Evolutionary conservation across 768 basidiomycete genomes (phyloP), one percentile per base, ranked within the genome.

Genomic region (Xerocomus spinulosus): DNA sequence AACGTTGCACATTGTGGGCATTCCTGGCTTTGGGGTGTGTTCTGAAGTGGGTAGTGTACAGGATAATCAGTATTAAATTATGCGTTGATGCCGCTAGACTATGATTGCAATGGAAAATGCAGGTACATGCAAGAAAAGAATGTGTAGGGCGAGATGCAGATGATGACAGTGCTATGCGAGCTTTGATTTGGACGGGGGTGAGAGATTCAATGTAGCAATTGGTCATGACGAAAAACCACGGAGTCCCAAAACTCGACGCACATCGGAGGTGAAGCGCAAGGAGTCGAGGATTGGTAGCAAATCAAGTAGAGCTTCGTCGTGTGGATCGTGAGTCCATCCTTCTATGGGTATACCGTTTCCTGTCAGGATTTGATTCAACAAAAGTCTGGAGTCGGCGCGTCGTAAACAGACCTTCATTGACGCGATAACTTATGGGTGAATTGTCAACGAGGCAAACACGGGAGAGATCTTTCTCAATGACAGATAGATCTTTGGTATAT

Each of bases 341-440:
- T 98, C 95, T 69, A 99, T 92, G 28, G 96, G 96, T 61, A 99
- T 92, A 44, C 93, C 96, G 66, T 99, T 99, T 44, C 91, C 96
- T 98, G 64, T 48, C 21, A 30, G 9, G 9, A 42, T 15, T 20
- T 5, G 17, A 36, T 59, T 36, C 46, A 38, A 41, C 15, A 39
- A 44, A 29, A 44, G 12, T 17, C 8, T 30, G 24, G n/a, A 34
- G 24, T 30, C 24, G 10, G 36, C 39, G 18, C 32, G 29, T 34
- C 42, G 33, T 17, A 3, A 25, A 67, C 79, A 60, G 45, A 95
- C 95, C 89, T 81, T 93, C 89, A 64, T 97, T 92, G 54, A 87
- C 79, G 50, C 77, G 85, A 70, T 99, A 99, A 62, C 88, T 88
- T 49, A 93, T 73, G 9, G 95, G 95, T 15, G 91, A 93, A 63